These are phyloP conservation scores for Leccinum variicolor DNA, from an alignment of 768 basidiomycete species.

Conservation along the genomic window DNA sequence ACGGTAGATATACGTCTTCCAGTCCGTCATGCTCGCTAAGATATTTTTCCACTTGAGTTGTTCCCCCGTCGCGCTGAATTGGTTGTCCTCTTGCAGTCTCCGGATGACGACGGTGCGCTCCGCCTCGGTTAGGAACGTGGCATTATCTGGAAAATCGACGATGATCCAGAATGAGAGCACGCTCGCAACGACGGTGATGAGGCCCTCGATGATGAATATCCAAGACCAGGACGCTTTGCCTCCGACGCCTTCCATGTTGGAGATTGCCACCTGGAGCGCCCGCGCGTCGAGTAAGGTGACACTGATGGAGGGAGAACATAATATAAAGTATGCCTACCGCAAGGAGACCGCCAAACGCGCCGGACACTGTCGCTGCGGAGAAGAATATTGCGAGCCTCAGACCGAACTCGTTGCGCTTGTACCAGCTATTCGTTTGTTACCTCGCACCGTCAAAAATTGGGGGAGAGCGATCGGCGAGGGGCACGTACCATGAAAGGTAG, in stretches of 20 bases:
- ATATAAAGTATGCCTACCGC: slow-evolving; percentile 41
- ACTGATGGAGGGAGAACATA: no score
- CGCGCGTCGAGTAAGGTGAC: neutral
- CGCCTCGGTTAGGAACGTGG: slow-evolving; percentile 68
- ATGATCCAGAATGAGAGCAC: no score
- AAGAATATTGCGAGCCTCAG: no score
- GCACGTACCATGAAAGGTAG: slow-evolving; percentile 65
- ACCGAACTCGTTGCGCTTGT: slow-evolving; percentile 44
- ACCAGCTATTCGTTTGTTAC: slow-evolving; percentile 40
- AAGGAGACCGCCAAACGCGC: slow-evolving; percentile 75
- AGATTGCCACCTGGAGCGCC: slow-evolving; percentile 48
- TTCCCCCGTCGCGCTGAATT: slow-evolving; percentile 74
- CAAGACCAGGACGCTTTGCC: slow-evolving; percentile 65
- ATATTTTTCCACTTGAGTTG: slow-evolving; percentile 55
- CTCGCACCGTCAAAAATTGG: slow-evolving; percentile 38
- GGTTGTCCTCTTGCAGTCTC: slow-evolving; percentile 61
- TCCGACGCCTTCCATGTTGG: slow-evolving; percentile 67
- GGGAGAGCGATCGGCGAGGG: neutral
- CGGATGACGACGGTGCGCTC: slow-evolving; percentile 67
- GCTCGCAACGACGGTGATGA: no score
- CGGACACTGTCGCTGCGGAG: slow-evolving; percentile 68
- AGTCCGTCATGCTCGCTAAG: slow-evolving; percentile 45
- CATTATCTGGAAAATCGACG: slow-evolving; percentile 83
- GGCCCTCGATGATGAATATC: no score
- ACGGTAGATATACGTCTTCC: no score